phyloP scores from a whole-genome alignment of 1,139 yeast genomes.

The Meyerozyma carpophila region DNA sequence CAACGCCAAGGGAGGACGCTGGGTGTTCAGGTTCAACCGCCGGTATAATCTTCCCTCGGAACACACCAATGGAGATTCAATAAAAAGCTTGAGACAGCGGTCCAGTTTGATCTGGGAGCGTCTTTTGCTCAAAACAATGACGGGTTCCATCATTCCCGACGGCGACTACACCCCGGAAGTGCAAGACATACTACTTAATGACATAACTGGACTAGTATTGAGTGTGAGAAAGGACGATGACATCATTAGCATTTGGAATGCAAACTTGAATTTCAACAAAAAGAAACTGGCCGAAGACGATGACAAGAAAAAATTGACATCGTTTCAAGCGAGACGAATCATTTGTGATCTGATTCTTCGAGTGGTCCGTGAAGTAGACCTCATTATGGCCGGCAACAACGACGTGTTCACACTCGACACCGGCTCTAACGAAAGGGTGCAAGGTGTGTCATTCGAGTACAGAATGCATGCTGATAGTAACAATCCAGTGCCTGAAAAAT shows the following conservation, averaged over 20 bases:
- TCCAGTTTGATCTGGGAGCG: constrained; percentile 50
- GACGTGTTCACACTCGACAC: constrained; percentile 26
- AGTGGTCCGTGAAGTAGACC: constrained; percentile 45
- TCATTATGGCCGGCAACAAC: constrained; percentile 31
- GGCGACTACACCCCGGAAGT: constrained; percentile 21
- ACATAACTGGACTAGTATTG: constrained; percentile 48
- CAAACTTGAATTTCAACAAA: constrained; percentile 32
- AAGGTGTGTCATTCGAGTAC: constrained; percentile 43
- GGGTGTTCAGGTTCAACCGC: constrained; percentile 52
- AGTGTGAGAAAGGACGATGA: constrained; percentile 48
- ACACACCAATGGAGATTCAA: constrained; percentile 11
- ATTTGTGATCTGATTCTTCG: constrained; percentile 45
- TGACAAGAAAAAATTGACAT: constrained; percentile 27
- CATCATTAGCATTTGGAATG: constrained; percentile 50
- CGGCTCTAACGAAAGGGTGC: constrained; percentile 37
- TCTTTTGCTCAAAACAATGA: constrained; percentile 36
- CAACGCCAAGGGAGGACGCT: constrained; percentile 60
- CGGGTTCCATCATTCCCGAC: constrained; percentile 41
- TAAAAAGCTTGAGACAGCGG: constrained; percentile 27
- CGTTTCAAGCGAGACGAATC: constrained; percentile 44
- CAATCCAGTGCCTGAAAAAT: constrained; percentile 7
- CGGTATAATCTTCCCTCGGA: constrained; percentile 12
- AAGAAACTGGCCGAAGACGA: constrained; percentile 15
- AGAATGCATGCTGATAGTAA: constrained; percentile 39
- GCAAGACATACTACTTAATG: constrained; percentile 35